Percentiles rank a stretch among this genome's conserved stretches.
These are phyloP conservation scores for Apiospora kogelbergensis DNA, from an alignment of 2,329 filamentous ascomycete genomes.

Conservation along the genomic window DNA sequence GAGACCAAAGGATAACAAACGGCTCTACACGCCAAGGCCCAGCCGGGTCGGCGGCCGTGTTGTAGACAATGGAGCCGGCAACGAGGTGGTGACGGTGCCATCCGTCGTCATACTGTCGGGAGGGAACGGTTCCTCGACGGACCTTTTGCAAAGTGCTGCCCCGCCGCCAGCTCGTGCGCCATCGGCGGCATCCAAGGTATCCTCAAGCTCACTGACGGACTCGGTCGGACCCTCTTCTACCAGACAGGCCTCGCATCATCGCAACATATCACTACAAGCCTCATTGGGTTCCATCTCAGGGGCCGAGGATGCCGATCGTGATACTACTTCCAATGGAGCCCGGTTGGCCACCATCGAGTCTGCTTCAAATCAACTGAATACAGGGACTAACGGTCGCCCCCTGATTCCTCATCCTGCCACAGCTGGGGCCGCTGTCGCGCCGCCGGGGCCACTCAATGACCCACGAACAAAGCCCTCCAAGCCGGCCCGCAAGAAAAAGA, in stretches of 20 bases:
- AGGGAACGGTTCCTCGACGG: neutral
- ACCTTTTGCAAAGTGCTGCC: neutral
- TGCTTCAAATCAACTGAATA: neutral
- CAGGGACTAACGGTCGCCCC: neutral
- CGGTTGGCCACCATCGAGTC: neutral
- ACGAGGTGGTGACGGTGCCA: neutral
- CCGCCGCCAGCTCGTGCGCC: neutral
- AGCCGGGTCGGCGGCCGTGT: neutral
- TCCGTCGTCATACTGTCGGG: neutral
- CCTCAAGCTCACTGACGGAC: neutral
- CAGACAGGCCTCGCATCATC: neutral
- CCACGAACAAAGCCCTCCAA: neutral
- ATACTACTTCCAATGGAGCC: neutral
- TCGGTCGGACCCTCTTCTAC: neutral
- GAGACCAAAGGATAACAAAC: neutral
- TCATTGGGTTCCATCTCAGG: neutral
- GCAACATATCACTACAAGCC: neutral
- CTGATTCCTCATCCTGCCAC: neutral
- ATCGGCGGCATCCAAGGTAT: neutral
- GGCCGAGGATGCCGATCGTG: neutral
- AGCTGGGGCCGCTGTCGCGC: neutral
- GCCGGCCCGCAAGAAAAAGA: neutral
- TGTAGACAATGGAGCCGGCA: neutral
- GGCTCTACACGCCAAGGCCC: neutral
- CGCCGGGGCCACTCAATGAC: neutral